These are phyloP conservation scores for Colletotrichum paranaense DNA, from an alignment of 2,329 filamentous ascomycete genomes.

Conservation along the genomic window DNA sequence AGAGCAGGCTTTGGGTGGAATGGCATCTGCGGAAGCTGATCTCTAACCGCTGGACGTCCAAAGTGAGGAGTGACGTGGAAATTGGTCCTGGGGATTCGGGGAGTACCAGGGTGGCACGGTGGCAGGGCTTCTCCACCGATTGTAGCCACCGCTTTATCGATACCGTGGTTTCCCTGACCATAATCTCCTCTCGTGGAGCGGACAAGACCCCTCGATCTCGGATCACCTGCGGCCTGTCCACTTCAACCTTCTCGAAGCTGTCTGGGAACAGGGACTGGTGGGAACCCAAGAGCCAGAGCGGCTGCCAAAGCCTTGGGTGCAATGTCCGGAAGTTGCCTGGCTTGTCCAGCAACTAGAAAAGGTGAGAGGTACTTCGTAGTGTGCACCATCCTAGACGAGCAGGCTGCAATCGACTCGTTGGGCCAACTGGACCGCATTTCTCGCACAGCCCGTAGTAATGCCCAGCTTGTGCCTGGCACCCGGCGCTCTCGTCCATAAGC, in stretches of 20 bases:
- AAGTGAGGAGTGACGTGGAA: conserved; percentile 24
- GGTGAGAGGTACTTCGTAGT: neutral
- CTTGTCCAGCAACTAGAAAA: neutral
- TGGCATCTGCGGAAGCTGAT: neutral
- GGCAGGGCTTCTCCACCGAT: conserved; percentile 2
- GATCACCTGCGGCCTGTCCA: conserved; percentile 18
- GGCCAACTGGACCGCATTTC: conserved; percentile 4
- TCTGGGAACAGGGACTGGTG: conserved; percentile 15
- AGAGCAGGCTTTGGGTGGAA: neutral
- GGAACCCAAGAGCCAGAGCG: neutral
- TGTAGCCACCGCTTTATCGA: conserved; percentile 16
- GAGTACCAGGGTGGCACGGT: neutral
- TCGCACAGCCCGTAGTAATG: conserved; percentile 7
- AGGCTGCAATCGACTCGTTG: neutral
- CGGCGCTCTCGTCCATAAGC: neutral
- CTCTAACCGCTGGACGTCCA: neutral
- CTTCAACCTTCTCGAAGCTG: conserved; percentile 32
- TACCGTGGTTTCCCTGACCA: conserved; percentile 1
- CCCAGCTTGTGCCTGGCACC: neutral
- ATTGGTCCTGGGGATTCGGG: conserved; percentile 4
- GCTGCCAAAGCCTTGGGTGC: neutral
- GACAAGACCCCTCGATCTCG: conserved; percentile 6
- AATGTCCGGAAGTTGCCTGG: conserved; percentile 2
- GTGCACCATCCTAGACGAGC: neutral
- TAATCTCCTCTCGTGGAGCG: neutral